Percentiles rank a stretch among this genome's conserved stretches.
phyloP scores from a whole-genome alignment of 805 yeast genomes.

The Scheffersomyces spartinae region DNA sequence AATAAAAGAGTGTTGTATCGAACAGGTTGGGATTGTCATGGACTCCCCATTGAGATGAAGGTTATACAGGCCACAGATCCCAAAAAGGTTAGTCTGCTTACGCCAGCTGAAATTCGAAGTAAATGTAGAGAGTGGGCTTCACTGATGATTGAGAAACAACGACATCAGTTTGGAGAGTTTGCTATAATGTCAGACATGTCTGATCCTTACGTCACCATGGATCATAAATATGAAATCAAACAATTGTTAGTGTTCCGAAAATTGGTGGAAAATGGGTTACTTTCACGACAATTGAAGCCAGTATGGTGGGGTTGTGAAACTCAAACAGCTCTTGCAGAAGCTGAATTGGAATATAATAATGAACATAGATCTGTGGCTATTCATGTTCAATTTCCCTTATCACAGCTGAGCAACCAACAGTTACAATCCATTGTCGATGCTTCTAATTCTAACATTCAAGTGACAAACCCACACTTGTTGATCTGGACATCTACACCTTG shows the following conservation, averaged over 20 bases:
- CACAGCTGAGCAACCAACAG: constrained; percentile 1
- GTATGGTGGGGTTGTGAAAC: constrained; percentile 97
- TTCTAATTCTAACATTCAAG: too few species aligned
- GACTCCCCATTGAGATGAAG: constrained; percentile 89
- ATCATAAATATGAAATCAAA: constrained; percentile 56
- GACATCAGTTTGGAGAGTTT: constrained; percentile 48
- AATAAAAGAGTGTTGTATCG: constrained; percentile 58
- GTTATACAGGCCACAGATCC: constrained; percentile 38
- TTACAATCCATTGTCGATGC: constrained; percentile 1
- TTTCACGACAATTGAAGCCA: constrained; percentile 82
- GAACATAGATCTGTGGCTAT: constrained; percentile 59
- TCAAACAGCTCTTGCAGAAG: constrained; percentile 89
- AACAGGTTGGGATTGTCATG: constrained; percentile 99
- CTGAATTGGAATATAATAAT: constrained; percentile 82
- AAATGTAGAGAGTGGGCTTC: constrained; percentile 60
- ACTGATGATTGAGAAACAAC: constrained; percentile 54
- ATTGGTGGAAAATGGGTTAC: constrained; percentile 53
- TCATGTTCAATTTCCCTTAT: constrained; percentile 52
- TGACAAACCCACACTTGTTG: constrained; percentile 15
- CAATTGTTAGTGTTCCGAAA: constrained; percentile 63
- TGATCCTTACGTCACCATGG: constrained; percentile 61
- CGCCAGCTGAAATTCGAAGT: constrained; percentile 47
- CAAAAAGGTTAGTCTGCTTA: constrained; percentile 3
- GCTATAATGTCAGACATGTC: constrained; percentile 82
- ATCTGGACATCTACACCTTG: constrained; percentile 99